A percentile compares a stretch with the other conserved stretches of the same genome.
Conservation (phyloP, 768 basidiomycete genomes). For the Leccinum uliginosum region DNA sequence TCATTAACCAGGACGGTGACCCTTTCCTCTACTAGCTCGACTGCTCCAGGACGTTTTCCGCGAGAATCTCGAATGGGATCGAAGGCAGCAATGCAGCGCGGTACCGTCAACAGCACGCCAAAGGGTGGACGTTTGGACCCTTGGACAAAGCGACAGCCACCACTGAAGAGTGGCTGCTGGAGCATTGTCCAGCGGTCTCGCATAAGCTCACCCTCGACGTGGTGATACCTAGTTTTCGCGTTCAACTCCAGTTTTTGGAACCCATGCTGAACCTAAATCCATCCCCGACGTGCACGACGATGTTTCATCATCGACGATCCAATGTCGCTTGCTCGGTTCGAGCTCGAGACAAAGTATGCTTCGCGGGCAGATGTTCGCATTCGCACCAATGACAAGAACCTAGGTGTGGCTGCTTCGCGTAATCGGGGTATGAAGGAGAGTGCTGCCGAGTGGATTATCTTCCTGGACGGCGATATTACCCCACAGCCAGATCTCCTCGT, state of each 20-base stretch:
- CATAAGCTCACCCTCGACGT: slow-evolving; percentile 50
- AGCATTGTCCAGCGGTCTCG: slow-evolving; percentile 15
- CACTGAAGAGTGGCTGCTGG: slow-evolving; percentile 36
- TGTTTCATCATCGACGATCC: slow-evolving; percentile 62
- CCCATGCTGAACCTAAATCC: slow-evolving; percentile 39
- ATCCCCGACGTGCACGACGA: slow-evolving; percentile 40
- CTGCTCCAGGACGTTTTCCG: slow-evolving; percentile 42
- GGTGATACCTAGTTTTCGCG: slow-evolving; percentile 54
- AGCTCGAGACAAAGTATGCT: slow-evolving; percentile 38
- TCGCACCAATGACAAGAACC: slow-evolving; percentile 42
- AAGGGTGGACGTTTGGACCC: slow-evolving; percentile 46
- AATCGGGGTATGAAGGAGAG: slow-evolving; percentile 54
- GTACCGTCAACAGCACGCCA: slow-evolving; percentile 42
- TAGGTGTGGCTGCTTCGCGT: slow-evolving; percentile 50
- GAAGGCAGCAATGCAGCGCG: slow-evolving; percentile 45
- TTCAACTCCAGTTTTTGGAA: slow-evolving; percentile 41
- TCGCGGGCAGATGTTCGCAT: slow-evolving; percentile 50
- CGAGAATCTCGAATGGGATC: slow-evolving; percentile 39
- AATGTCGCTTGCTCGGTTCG: slow-evolving; percentile 33
- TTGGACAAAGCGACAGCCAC: slow-evolving; percentile 38
- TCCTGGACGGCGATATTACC: slow-evolving; percentile 57
- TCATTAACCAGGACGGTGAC: slow-evolving; percentile 58
- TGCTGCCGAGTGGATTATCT: slow-evolving; percentile 53
- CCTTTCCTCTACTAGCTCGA: slow-evolving; percentile 55
- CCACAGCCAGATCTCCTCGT: slow-evolving; percentile 41